Evolutionary conservation across 768 basidiomycete species (phyloP).

Genomic region (Kwoniella newhampshirensis): DNA sequence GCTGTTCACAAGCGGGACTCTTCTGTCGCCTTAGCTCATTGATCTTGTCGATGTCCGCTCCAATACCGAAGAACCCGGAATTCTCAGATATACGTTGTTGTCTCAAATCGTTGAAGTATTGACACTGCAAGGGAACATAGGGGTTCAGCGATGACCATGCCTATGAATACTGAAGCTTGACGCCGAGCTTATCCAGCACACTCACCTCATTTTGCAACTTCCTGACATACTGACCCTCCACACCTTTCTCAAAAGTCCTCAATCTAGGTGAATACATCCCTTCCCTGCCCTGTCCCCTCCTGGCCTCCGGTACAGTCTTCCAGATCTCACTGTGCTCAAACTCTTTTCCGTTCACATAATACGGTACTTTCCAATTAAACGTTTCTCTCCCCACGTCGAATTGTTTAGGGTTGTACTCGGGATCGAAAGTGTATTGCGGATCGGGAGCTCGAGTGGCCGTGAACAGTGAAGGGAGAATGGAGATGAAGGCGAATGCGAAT

Average conservation of each 20-base stretch:
- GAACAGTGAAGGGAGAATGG: conserved; percentile 76
- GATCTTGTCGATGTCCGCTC: conserved; percentile 90
- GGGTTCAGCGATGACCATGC: background rate
- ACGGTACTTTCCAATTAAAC: conserved; percentile 66
- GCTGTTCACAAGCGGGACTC: conserved; percentile 68
- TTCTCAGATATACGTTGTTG: conserved; percentile 72
- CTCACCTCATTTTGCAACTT: conserved; percentile 61
- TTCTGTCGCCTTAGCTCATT: conserved; percentile 68
- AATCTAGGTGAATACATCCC: conserved; percentile 51
- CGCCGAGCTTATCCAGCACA: too few relatives aligned
- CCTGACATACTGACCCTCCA: conserved; percentile 74
- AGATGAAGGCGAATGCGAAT: conserved; percentile 78
- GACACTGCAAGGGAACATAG: conserved; percentile 58
- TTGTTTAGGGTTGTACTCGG: conserved; percentile 58
- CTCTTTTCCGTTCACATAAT: conserved; percentile 78
- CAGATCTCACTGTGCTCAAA: conserved; percentile 74
- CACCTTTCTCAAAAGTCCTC: conserved; percentile 68
- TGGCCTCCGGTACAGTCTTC: conserved; percentile 53
- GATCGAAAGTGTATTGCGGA: conserved; percentile 72
- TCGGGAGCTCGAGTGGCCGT: conserved; percentile 68
- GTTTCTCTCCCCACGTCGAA: conserved; percentile 66
- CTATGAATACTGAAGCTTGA: background rate
- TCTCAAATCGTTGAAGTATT: conserved; percentile 65
- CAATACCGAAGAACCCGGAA: conserved; percentile 83
- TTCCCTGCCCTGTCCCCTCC: conserved; percentile 38